Conservation (phyloP, 192 early-diverging fungal genomes). For the Rhizoclosmatium globosum region DNA sequence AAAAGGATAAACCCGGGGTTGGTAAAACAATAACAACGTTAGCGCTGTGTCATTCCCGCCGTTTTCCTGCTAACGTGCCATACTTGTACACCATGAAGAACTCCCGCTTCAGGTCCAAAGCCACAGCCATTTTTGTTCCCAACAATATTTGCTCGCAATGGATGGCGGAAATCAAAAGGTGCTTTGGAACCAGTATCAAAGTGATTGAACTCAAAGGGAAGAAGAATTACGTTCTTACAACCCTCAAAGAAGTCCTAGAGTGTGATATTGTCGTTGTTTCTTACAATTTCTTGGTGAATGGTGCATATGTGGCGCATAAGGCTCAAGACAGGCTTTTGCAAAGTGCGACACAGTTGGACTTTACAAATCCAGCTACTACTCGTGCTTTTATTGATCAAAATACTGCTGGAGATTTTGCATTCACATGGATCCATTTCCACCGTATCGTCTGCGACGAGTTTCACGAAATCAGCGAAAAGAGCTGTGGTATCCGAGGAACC, state of each 20-base stretch:
- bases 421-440: constrained; percentile 39
- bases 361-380: neutral
- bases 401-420: neutral
- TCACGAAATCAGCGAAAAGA: constrained; percentile 33
- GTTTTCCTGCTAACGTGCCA: neutral
- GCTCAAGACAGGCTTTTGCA: neutral
- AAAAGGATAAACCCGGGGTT: constrained; percentile 39
- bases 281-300: constrained; percentile 30
- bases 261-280: constrained; percentile 23
- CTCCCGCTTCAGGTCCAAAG: constrained; percentile 4
- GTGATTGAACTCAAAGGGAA: constrained; percentile 36
- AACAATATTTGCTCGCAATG: constrained; percentile 35
- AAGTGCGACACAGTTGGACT: neutral
- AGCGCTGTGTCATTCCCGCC: constrained; percentile 32
- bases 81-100: constrained; percentile 7
- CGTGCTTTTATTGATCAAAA: constrained; percentile 13
- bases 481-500: neutral
- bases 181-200: constrained; percentile 27
- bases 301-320: neutral
- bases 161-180: constrained; percentile 33
- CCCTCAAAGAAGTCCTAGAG: constrained; percentile 7
- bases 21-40: constrained; percentile 39
- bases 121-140: constrained; percentile 25
- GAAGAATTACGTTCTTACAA: neutral
- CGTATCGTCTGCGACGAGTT: constrained; percentile 39